Evolutionary conservation across 129 eudicot genomes (phyloP).

Genomic region (Tagetes patula): DNA sequence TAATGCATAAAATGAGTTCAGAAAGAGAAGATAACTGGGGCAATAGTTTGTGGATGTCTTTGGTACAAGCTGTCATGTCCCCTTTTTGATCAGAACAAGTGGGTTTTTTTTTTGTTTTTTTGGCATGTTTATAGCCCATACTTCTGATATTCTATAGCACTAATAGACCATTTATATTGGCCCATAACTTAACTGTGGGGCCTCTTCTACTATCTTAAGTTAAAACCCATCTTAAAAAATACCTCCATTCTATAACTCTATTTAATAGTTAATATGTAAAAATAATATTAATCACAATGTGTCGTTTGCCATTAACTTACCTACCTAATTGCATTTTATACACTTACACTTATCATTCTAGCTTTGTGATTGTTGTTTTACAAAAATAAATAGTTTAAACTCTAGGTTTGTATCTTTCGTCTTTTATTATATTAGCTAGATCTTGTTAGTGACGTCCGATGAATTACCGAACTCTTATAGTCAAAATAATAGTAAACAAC

Average conservation of each 20-base stretch:
- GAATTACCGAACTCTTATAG: too few relatives aligned
- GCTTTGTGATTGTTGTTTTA: not conserved
- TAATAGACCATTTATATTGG: constrained; percentile 29
- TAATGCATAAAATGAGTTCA: not conserved
- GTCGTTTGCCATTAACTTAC: too few relatives aligned
- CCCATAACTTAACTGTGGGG: constrained; percentile 33
- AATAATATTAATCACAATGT: too few relatives aligned
- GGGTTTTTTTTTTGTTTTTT: constrained; percentile 32
- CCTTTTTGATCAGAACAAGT: constrained; percentile 31
- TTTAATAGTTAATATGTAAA: too few relatives aligned
- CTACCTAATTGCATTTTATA: constrained; percentile 13
- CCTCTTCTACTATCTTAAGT: constrained; percentile 23
- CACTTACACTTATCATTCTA: not conserved
- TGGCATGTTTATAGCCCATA: constrained; percentile 39
- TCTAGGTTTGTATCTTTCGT: too few relatives aligned
- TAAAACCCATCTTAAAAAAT: constrained; percentile 32
- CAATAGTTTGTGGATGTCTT: constrained; percentile 24
- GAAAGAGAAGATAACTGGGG: constrained; percentile 3
- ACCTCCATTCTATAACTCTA: not conserved
- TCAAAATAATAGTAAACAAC: not conserved
- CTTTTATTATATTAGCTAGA: too few relatives aligned
- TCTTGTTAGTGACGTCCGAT: too few relatives aligned
- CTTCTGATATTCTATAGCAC: constrained; percentile 17
- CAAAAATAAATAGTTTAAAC: not conserved
- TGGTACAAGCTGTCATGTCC: constrained; percentile 36